Conservation (phyloP, 805 yeast species). For the Metschnikowia cerradonensis region DNA sequence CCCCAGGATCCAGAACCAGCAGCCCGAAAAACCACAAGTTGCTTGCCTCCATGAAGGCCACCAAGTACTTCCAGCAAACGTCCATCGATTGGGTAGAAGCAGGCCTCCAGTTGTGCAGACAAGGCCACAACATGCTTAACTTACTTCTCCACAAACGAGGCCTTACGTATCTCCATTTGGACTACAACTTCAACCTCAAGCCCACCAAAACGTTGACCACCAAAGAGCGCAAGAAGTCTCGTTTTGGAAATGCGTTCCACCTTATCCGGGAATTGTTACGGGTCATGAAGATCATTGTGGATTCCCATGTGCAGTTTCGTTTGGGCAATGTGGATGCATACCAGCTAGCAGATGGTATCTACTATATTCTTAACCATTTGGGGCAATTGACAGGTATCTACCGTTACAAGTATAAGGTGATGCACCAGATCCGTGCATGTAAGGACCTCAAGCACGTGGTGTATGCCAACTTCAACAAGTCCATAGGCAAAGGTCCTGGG, state of each 20-base stretch:
- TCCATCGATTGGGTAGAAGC: constrained; percentile 98
- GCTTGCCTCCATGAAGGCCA: constrained; percentile 61
- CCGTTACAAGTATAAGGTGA: constrained; percentile 92
- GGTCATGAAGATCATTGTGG: constrained; percentile 81
- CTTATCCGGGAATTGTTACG: constrained; percentile 84
- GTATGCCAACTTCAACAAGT: constrained; percentile 74
- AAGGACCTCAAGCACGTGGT: constrained; percentile 93
- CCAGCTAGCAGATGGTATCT: constrained; percentile 91
- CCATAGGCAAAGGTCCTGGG: constrained; percentile 97
- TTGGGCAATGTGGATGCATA: constrained; percentile 88
- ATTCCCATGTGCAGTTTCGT: constrained; percentile 88
- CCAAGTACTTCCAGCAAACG: constrained; percentile 89
- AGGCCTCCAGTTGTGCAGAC: constrained; percentile 87
- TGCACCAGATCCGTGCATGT: constrained; percentile 96
- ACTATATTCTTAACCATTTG: constrained; percentile 85
- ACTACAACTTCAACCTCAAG: constrained; percentile 90
- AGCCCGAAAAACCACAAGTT: constrained; percentile 53
- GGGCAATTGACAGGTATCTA: constrained; percentile 97
- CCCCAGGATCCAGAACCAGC: constrained; percentile 29
- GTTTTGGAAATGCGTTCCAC: constrained; percentile 97
- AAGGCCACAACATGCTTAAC: constrained; percentile 92
- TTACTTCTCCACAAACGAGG: constrained; percentile 87
- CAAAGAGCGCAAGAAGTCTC: constrained; percentile 89
- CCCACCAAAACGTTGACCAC: constrained; percentile 96
- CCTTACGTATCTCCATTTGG: constrained; percentile 85